phyloP scores from a whole-genome alignment of 441 rosid genomes.

The Populus trichocarpa region DNA sequence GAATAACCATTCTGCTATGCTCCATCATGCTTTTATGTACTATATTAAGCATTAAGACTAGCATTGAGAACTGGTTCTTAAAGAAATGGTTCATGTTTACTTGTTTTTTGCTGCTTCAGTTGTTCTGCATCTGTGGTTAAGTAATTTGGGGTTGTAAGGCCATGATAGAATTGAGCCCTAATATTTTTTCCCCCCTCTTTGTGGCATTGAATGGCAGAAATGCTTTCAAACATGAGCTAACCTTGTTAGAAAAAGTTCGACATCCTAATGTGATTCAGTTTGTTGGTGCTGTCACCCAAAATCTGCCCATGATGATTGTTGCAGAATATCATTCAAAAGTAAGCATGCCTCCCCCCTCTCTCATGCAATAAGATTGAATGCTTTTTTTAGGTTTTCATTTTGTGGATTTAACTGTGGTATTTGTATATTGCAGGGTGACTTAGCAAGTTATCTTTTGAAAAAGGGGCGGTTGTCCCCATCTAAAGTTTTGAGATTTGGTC shows the following conservation, averaged over 20 bases:
- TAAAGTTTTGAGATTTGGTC: conserved; percentile 76
- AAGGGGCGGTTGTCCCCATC: conserved; percentile 87
- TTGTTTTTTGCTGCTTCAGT: no score
- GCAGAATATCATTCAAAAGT: conserved; percentile 85
- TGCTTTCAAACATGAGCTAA: conserved; percentile 85
- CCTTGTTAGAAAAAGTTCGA: conserved; percentile 79
- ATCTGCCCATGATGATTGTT: conserved; percentile 95
- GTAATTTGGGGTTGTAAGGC: neutral
- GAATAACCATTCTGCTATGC: neutral
- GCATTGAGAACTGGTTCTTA: no score
- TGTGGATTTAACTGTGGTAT: conserved; percentile 4
- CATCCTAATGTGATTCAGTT: conserved; percentile 98
- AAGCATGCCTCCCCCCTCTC: conserved; percentile 25
- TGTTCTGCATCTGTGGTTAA: neutral
- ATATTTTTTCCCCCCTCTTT: neutral
- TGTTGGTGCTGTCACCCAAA: conserved; percentile 99
- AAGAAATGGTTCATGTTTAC: no score
- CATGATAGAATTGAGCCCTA: neutral
- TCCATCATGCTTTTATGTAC: neutral
- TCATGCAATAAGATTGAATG: neutral
- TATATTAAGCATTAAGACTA: no score
- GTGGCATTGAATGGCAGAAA: conserved; percentile 45
- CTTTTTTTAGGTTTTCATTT: neutral
- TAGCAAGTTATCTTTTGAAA: conserved; percentile 80
- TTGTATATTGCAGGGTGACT: conserved; percentile 66